Conservation (phyloP, 1,284 basidiomycete species). For the Jaminaea rosea region DNA sequence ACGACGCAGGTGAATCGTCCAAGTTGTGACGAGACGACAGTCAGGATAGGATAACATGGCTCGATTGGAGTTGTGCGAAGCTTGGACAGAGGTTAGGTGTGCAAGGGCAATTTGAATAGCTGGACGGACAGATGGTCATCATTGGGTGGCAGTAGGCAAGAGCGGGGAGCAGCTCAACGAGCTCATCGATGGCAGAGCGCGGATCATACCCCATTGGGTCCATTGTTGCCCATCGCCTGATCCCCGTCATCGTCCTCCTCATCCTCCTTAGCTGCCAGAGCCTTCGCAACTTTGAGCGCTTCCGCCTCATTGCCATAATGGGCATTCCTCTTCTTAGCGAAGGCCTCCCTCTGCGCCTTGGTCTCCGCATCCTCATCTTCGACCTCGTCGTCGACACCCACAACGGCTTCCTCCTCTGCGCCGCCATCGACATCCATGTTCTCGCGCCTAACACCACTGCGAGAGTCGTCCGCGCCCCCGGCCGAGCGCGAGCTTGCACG, state of each 20-base stretch:
- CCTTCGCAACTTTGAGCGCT: slow-evolving; percentile 36
- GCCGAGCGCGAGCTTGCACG: slow-evolving; percentile 28
- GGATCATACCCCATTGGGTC: neutral
- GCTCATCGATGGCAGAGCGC: too few relatives aligned
- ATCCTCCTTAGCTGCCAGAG: slow-evolving; percentile 33
- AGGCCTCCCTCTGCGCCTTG: slow-evolving; percentile 37
- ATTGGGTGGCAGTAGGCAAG: too few relatives aligned
- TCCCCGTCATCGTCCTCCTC: slow-evolving; percentile 30
- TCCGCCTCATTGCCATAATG: slow-evolving; percentile 46
- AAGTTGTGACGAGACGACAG: too few relatives aligned
- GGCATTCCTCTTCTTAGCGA: slow-evolving; percentile 39
- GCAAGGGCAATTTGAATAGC: too few relatives aligned
- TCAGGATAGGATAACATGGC: too few relatives aligned
- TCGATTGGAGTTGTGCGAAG: too few relatives aligned
- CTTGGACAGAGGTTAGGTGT: too few relatives aligned
- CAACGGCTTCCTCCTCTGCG: slow-evolving; percentile 9
- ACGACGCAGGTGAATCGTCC: too few relatives aligned
- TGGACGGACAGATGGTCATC: too few relatives aligned
- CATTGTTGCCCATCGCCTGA: neutral
- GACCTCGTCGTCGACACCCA: slow-evolving; percentile 10
- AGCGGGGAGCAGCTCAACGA: too few relatives aligned
- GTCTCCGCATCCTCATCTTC: slow-evolving; percentile 33
- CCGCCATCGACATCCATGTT: slow-evolving; percentile 16
- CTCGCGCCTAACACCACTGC: slow-evolving; percentile 24
- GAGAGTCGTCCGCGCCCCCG: slow-evolving; percentile 15